phyloP scores from a whole-genome alignment of 2,329 filamentous ascomycete species.

The Fusarium longipes region DNA sequence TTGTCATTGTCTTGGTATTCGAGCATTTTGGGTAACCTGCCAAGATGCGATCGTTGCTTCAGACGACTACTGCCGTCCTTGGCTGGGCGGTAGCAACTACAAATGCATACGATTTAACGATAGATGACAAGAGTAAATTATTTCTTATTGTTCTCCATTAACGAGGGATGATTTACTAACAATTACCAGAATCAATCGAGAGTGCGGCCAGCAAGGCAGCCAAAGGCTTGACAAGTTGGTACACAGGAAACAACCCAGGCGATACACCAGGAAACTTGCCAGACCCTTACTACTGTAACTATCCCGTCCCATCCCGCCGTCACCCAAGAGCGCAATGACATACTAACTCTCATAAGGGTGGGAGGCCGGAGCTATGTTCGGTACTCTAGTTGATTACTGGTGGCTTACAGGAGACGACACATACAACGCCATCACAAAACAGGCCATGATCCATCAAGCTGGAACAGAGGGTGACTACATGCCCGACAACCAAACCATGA shows the following conservation, averaged over 20 bases:
- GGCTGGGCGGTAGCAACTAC: slow-evolving; percentile 27
- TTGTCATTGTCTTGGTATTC: slow-evolving; percentile 18
- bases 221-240: slow-evolving; percentile 61
- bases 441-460: slow-evolving; percentile 71
- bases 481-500: slow-evolving; percentile 72
- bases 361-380: slow-evolving; percentile 79
- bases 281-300: slow-evolving; percentile 72
- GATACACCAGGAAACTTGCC: slow-evolving; percentile 69
- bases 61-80: slow-evolving; percentile 24
- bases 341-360: slow-evolving; percentile 61
- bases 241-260: slow-evolving; percentile 69
- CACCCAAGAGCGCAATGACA: slow-evolving; percentile 37
- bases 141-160: neutral
- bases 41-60: slow-evolving; percentile 39
- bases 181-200: slow-evolving; percentile 60
- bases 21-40: slow-evolving; percentile 10
- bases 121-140: slow-evolving; percentile 39
- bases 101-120: slow-evolving; percentile 35
- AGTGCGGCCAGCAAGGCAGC: slow-evolving; percentile 60
- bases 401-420: slow-evolving; percentile 72
- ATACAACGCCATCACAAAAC: slow-evolving; percentile 69
- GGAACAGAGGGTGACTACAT: slow-evolving; percentile 71
- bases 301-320: slow-evolving; percentile 51
- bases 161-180: neutral
- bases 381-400: slow-evolving; percentile 78